Evolutionary conservation across 1,139 yeast genomes (phyloP), one percentile per base, ranked within the genome.

Genomic region (Hemisphaericaspora xylanilytica): DNA sequence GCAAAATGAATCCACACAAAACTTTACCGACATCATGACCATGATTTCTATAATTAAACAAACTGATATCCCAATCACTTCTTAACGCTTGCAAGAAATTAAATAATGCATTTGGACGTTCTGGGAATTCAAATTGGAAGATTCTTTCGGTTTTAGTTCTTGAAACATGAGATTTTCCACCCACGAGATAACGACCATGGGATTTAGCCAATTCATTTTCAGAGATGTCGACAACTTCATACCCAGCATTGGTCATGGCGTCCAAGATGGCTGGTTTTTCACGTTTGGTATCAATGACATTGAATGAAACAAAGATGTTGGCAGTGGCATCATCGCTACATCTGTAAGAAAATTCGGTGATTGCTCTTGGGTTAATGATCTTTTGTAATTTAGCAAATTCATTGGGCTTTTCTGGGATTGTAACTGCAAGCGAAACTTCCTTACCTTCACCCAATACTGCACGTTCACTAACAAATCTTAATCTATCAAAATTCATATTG

Each of bases 401-500:
- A 26, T 98, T 98, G 10, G 97, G 95, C 38, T 69, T 64, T 62
- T 92, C 97, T 11, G 97, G 97, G 46, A 92, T 88, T 30, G 89
- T 81, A 8, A 89, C 89, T 33, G 86, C 80, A 68, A 92, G 73
- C 49, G 95, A 92, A 9, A 89, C 96, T 67, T 92, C 99, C 52
- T 84, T 86, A 40, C 97, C 98, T 62, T 92, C 97, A 67, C 98
- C 99, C 20, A 92, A 75, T 41, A 88, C 95, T 5, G 98, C 97
- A 63, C 99, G 83, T 65, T 92, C 99, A 44, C 96, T 81, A n/a
- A 92, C 97, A 61, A 92, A 92, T 58, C 99, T 77, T 51, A 92
- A 72, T 54, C 99, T 78, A 63, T 90, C 98, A 59, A 92, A 92
- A 65, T 94, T 92, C 96, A 92, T 90, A 64, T 92, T 92, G 27